Base-by-base conservation (phyloP, 1,284 basidiomycete species). In the Termitomyces sp. region DNA sequence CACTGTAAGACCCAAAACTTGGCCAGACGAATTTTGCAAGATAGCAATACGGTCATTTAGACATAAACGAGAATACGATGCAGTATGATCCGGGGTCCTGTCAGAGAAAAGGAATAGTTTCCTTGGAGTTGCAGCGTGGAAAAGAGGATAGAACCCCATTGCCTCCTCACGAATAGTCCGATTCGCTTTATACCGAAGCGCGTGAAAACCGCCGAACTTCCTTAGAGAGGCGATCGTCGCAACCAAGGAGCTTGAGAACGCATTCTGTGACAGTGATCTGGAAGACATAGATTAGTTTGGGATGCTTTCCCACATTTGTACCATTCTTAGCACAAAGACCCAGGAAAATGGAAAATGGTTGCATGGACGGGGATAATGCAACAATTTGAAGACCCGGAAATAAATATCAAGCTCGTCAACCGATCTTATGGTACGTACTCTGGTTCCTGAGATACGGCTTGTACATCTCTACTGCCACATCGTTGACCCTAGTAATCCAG, bases 191-290 rank as follows among this genome's bases (percentile, higher is more conserved):
- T 17, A 38, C n/a, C 15, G 47, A 49, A 49, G n/a, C 10, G 24
- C n/a, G n/a, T 5, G 34, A 49, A 38, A 26, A 36, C 34, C 34
- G 24, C 24, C 24, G 47, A 49, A 36, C 24, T 49, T 49, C 47
- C 47, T 49, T 13, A 49, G n/a, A 24, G 34, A 49, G 34, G 34
- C n/a, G 47, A 49, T 49, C 47, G 34, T 49, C 47, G 47, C 47
- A 49, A 38, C 19, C 47, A 38, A 49, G 24, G 38, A n/a, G 46
- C 34, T 38, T n/a, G 34, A 26, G 47, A 38, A 36, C 36, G 17
- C 34, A 48, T 33, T 33, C 44, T 46, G 9, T 46, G 44, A 46
- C 44, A 46, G 19, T 19, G 17, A 33, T 33, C 45, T 34, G 45
- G 45, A 47, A 47, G 45, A 47, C 6, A 38, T 33, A 36, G 15